Conservation (phyloP, 106 monocot species). For the Phalaenopsis aphrodite region DNA sequence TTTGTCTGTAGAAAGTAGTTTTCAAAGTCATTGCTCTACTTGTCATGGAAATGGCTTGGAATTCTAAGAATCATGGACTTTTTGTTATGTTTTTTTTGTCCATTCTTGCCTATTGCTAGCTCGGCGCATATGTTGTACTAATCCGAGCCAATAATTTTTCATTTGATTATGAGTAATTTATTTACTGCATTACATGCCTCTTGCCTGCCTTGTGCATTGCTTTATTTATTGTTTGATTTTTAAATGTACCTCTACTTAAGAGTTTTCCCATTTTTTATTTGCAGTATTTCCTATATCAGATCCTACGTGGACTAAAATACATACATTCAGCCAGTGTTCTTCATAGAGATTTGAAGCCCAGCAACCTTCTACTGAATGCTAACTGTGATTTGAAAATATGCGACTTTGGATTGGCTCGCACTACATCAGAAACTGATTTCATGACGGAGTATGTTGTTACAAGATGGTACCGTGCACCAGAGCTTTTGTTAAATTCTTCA, state of each 20-base stretch:
- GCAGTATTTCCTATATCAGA: conserved; percentile 98
- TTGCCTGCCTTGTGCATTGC: no score
- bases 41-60: neutral
- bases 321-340: conserved; percentile 98
- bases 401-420: conserved; percentile 95
- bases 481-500: conserved; percentile 82
- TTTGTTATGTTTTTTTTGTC: neutral
- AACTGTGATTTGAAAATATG: conserved; percentile 97
- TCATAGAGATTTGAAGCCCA: conserved; percentile 97
- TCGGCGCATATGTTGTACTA: no score
- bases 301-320: conserved; percentile 93
- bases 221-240: neutral
- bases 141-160: neutral
- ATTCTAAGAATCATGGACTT: neutral
- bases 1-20: neutral
- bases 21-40: neutral
- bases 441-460: conserved; percentile 99
- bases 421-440: conserved; percentile 96
- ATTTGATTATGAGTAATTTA: neutral
- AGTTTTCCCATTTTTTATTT: neutral
- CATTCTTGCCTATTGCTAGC: no score
- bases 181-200: neutral
- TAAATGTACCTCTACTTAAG: neutral
- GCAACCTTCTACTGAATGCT: conserved; percentile 93
- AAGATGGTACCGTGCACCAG: conserved; percentile 96